Conservation (phyloP, 1,139 yeast genomes). For the Yamadazyma conglobata region DNA sequence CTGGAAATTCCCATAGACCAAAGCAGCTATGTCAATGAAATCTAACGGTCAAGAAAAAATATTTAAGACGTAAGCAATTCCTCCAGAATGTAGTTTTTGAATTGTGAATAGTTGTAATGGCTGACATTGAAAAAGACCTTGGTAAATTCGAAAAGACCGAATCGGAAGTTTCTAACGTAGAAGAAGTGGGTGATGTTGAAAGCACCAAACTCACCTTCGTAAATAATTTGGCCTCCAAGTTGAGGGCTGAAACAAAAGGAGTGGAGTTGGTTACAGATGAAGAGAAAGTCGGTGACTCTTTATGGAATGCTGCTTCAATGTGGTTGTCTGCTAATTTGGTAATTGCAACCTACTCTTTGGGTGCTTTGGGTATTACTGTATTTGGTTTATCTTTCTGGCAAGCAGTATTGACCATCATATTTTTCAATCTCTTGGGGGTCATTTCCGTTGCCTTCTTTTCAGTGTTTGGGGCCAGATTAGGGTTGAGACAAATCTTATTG, state of each 20-base stretch:
- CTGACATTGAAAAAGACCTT: slow-evolving; percentile 9
- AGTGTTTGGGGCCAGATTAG: slow-evolving; percentile 80
- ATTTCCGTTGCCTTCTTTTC: slow-evolving; percentile 81
- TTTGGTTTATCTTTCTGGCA: slow-evolving; percentile 63
- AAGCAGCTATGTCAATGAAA: no score
- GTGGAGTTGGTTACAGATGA: slow-evolving; percentile 66
- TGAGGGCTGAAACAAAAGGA: slow-evolving; percentile 65
- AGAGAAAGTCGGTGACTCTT: slow-evolving; percentile 58
- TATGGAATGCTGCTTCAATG: slow-evolving; percentile 77
- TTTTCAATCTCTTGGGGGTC: slow-evolving; percentile 71
- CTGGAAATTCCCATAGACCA: no score
- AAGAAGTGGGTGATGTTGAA: slow-evolving; percentile 7
- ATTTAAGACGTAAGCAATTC: no score
- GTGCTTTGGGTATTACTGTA: slow-evolving; percentile 70
- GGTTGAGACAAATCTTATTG: slow-evolving; percentile 84
- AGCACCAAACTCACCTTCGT: slow-evolving; percentile 18
- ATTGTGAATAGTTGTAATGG: no score
- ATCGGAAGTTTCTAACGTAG: slow-evolving; percentile 1
- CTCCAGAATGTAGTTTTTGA: no score
- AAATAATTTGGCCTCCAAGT: slow-evolving; percentile 29
- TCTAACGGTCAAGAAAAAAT: no score
- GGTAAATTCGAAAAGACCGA: slow-evolving; percentile 4
- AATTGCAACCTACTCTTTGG: slow-evolving; percentile 77
- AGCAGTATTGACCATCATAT: slow-evolving; percentile 57
- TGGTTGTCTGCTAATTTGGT: slow-evolving; percentile 93